Base-by-base conservation (phyloP, 192 early-diverging fungal genomes). In the Linnemannia zychae region DNA sequence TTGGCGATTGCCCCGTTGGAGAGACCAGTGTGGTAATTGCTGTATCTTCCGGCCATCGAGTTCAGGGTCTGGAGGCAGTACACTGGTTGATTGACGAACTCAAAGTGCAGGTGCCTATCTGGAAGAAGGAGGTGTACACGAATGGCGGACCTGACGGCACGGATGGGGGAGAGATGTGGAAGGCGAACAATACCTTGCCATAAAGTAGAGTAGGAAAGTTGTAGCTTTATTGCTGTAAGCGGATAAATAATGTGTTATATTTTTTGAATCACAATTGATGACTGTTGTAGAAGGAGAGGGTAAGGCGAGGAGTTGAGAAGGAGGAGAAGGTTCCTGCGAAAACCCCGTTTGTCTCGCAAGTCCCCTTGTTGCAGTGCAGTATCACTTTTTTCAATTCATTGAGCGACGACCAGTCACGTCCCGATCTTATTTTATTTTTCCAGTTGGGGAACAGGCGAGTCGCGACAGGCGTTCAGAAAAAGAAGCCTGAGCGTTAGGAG, bases 121-220 rank as follows among this genome's bases (percentile, higher is more conserved):
- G 98, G 98, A 99, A 99, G 79, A 96, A 95, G 81, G 98, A 99
- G 83, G 77, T 95, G 3, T 95, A 98, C 76, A 90, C 90, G 16
- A 96, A 96, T 77, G 98, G 96, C 3, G 92, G 92, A 4, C 73
- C 72, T 33, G 74, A 85, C 67, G 34, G 90, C 36, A 28, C 78
- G 1, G 77, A 85, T 48, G 77, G 74, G 28, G 83, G 78, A 2
- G 77, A 75, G 50, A 65, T 86, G 1, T 96, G 96, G 96, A 96
- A 95, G 78, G 90, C 89, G 50, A 92, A 92, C 78, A 88, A 91
- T 15, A 68, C 77, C 5, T 33, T 76, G 53, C 77, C 78, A 68
- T 72, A 20, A 75, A n/a, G 34, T 70, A 52, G 5, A 46, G 38
- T 3, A 44, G 36, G 38, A 9, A 44, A 44, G 40, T 3, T 44